phyloP scores from a whole-genome alignment of 2,329 filamentous ascomycete genomes.

The Clarireedia monteithiana region DNA sequence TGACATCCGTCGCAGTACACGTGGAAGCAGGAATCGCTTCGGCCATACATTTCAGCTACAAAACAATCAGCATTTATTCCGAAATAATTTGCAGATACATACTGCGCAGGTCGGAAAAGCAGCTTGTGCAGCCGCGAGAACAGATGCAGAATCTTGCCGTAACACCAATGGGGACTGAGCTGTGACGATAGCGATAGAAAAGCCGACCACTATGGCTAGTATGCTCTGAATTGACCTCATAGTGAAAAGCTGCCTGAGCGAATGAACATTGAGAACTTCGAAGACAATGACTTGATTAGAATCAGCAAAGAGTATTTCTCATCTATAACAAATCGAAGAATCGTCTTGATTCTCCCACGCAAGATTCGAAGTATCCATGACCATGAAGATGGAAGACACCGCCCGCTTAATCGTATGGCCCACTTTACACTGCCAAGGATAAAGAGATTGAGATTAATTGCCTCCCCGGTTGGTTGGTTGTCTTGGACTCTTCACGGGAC shows the following conservation, averaged over 20 bases:
- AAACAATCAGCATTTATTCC: neutral
- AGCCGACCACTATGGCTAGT: neutral
- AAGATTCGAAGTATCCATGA: too few relatives aligned
- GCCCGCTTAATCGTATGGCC: too few relatives aligned
- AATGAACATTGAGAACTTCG: neutral
- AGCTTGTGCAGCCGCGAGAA: neutral
- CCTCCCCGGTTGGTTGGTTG: too few relatives aligned
- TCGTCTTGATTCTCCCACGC: too few relatives aligned
- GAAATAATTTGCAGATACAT: neutral
- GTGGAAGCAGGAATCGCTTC: neutral
- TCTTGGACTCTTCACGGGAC: too few relatives aligned
- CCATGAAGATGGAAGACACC: too few relatives aligned
- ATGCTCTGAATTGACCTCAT: neutral
- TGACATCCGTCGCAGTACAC: neutral
- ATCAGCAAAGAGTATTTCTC: too few relatives aligned
- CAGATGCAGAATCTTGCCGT: neutral
- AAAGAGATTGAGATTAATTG: too few relatives aligned
- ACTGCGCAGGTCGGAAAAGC: neutral
- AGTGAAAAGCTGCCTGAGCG: neutral
- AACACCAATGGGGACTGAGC: neutral
- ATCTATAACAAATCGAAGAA: too few relatives aligned
- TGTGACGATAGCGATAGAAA: neutral
- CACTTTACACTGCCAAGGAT: too few relatives aligned
- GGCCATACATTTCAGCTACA: neutral
- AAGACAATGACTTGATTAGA: neutral